Conservation (phyloP, 768 basidiomycete genomes). For the Cubamyces sp. region DNA sequence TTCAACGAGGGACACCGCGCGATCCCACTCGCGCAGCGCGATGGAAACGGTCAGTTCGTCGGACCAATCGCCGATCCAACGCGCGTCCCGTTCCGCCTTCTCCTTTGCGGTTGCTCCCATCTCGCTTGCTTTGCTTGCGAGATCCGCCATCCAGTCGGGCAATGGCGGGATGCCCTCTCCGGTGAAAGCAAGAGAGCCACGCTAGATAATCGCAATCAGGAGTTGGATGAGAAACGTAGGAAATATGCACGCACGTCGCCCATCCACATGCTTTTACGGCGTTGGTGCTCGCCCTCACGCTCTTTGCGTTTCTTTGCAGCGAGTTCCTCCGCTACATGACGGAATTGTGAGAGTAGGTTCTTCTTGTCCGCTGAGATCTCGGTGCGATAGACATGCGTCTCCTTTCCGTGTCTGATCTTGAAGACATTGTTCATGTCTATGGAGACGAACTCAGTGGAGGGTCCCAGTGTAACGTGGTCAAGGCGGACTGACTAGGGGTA, state of each 20-base stretch:
- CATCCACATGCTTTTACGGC: slow-evolving; percentile 77
- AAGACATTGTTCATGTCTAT: slow-evolving; percentile 91
- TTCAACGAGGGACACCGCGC: slow-evolving; percentile 83
- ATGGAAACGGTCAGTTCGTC: slow-evolving; percentile 93
- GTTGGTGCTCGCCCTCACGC: slow-evolving; percentile 90
- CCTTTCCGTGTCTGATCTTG: slow-evolving; percentile 92
- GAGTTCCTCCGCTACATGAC: slow-evolving; percentile 92
- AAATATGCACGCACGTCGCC: slow-evolving; percentile 43
- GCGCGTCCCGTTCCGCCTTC: slow-evolving; percentile 77
- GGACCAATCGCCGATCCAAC: slow-evolving; percentile 90
- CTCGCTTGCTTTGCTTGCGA: slow-evolving; percentile 60
- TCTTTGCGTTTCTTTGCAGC: slow-evolving; percentile 88
- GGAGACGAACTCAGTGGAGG: background rate
- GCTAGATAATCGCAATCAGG: slow-evolving; percentile 30
- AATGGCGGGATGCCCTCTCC: slow-evolving; percentile 53
- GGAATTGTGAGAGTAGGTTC: slow-evolving; percentile 78
- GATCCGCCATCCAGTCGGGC: slow-evolving; percentile 78
- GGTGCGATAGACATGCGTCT: slow-evolving; percentile 92
- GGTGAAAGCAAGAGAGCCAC: slow-evolving; percentile 38
- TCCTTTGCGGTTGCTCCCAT: slow-evolving; percentile 63
- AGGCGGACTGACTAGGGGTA: slow-evolving; percentile 67
- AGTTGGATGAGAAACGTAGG: background rate
- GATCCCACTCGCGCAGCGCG: slow-evolving; percentile 85
- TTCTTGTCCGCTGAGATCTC: slow-evolving; percentile 86
- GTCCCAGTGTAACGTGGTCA: background rate